Conservation (phyloP, 2,329 filamentous ascomycete genomes). For the Aspergillus viridinutans region DNA sequence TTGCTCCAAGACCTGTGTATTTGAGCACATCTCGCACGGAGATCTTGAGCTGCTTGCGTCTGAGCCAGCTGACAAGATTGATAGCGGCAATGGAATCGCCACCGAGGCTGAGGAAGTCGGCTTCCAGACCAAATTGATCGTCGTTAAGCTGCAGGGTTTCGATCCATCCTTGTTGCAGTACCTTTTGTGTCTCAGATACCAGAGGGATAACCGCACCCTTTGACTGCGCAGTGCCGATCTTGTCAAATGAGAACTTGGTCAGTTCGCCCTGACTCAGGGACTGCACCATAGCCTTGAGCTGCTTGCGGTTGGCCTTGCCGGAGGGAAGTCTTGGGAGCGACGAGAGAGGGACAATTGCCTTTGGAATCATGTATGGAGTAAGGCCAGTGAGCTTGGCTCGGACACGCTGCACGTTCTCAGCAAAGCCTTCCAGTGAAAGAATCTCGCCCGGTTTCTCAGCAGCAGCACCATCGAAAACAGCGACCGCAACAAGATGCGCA, state of each 20-base stretch:
- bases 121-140: background rate
- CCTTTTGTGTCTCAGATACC: background rate
- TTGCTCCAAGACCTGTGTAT: background rate
- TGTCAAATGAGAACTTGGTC: background rate
- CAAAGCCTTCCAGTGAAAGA: background rate
- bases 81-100: background rate
- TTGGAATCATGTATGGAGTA: background rate
- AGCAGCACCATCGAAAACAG: background rate
- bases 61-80: background rate
- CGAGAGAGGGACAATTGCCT: background rate
- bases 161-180: background rate
- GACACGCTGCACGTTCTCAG: background rate
- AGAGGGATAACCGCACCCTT: background rate
- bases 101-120: background rate
- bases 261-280: background rate
- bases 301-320: slow-evolving; percentile 3
- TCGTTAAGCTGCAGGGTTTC: background rate
- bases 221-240: background rate
- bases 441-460: background rate
- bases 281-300: background rate
- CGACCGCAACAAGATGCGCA: background rate
- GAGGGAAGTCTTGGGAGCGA: slow-evolving; percentile 6
- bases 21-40: background rate
- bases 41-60: background rate
- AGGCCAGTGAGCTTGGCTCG: background rate